Evolutionary conservation across 164 flowering plant species (phyloP).

Genomic region (Vitis rupestris): DNA sequence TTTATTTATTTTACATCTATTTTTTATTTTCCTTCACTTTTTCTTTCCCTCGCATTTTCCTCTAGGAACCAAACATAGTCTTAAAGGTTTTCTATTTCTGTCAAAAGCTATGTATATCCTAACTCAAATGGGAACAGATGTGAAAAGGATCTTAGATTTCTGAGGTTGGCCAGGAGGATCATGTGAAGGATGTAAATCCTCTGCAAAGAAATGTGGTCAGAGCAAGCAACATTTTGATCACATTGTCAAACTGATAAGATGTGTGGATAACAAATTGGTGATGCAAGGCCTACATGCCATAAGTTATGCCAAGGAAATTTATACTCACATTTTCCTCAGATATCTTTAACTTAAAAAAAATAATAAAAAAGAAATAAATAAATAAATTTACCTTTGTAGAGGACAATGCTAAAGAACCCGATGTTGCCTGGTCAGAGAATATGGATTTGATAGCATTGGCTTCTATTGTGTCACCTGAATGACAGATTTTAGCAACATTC

Average conservation of each 20-base stretch:
- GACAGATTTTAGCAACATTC: background rate
- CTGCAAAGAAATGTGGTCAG: background rate
- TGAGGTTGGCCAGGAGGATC: no score
- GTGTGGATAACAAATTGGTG: background rate
- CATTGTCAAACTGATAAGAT: background rate
- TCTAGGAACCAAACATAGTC: no score
- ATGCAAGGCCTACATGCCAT: background rate
- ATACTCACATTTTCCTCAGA: no score
- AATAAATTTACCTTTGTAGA: conserved; percentile 81
- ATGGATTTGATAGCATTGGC: conserved; percentile 79
- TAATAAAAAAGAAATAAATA: background rate
- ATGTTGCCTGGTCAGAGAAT: conserved; percentile 68
- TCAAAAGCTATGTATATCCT: no score
- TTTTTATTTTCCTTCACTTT: no score
- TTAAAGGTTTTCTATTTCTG: no score
- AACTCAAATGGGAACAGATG: no score
- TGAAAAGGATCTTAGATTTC: no score
- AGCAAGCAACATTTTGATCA: background rate
- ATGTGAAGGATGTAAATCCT: no score
- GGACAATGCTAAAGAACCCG: conserved; percentile 82
- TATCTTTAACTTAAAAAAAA: background rate
- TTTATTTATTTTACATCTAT: no score
- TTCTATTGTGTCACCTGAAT: conserved; percentile 81
- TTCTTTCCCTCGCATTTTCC: no score
- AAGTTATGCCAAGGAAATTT: background rate